phyloP scores from a whole-genome alignment of 2,329 filamentous ascomycete species.

The Neurospora crassa region DNA sequence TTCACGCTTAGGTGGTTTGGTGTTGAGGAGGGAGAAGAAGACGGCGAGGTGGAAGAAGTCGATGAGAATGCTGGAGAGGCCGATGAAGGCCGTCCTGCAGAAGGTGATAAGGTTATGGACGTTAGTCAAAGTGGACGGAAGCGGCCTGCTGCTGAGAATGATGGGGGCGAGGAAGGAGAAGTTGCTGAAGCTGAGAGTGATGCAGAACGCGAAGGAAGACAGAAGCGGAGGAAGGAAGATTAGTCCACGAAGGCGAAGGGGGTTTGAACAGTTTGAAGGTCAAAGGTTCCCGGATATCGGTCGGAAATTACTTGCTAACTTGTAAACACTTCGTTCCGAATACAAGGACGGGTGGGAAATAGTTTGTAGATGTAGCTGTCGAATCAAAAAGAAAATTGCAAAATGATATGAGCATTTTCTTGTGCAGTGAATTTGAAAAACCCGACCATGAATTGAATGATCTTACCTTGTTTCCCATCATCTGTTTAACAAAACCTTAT shows the following conservation, averaged over 20 bases:
- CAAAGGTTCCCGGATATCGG: neutral
- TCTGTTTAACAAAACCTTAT: too few species aligned
- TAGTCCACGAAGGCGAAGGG: neutral
- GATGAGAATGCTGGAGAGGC: neutral
- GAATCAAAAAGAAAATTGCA: neutral
- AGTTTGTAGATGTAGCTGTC: neutral
- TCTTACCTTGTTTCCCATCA: too few species aligned
- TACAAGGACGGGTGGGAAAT: neutral
- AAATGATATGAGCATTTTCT: neutral
- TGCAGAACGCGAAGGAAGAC: neutral
- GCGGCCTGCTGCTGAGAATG: neutral
- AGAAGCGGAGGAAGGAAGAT: neutral
- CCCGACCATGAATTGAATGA: too few species aligned
- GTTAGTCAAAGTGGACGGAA: neutral
- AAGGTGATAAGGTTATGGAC: neutral
- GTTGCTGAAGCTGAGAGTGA: neutral
- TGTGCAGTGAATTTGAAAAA: neutral
- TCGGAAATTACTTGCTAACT: neutral
- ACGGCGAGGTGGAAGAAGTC: neutral
- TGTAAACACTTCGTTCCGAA: neutral
- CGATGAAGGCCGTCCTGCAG: neutral
- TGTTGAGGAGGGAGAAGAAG: neutral
- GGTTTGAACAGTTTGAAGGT: neutral
- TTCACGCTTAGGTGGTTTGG: constrained; percentile 37
- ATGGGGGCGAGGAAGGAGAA: neutral